Evolutionary conservation across 306 rosid species (phyloP).

Genomic region (Cicer chorassanicum): DNA sequence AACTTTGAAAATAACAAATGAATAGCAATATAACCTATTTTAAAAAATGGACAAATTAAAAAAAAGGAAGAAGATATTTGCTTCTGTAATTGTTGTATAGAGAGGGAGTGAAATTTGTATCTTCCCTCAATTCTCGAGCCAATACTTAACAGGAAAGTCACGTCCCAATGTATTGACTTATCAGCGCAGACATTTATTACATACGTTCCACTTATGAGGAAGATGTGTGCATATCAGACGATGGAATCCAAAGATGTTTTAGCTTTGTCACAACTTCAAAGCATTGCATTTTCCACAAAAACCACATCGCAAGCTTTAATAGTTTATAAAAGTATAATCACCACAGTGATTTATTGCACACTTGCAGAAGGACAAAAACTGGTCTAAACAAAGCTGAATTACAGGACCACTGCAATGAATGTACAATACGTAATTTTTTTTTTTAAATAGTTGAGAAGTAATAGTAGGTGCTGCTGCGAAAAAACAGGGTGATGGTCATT

Average conservation of each 20-base stretch:
- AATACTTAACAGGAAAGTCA: conserved; percentile 39
- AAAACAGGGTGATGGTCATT: neutral
- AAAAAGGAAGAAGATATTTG: neutral
- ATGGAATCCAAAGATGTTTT: conserved; percentile 41
- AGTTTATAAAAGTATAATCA: neutral
- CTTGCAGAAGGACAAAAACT: neutral
- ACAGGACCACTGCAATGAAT: conserved; percentile 17
- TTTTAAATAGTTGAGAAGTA: neutral
- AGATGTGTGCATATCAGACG: conserved; percentile 30
- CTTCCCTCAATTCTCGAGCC: conserved; percentile 18
- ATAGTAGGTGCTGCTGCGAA: neutral
- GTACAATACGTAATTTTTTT: neutral
- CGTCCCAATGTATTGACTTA: conserved; percentile 48
- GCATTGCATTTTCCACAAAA: conserved; percentile 1
- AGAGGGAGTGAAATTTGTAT: neutral
- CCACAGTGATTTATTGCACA: neutral
- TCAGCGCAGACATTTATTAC: conserved; percentile 52
- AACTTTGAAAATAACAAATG: too few relatives aligned
- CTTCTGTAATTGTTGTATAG: neutral
- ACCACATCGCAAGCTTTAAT: neutral
- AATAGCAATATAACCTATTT: too few relatives aligned
- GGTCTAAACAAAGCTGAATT: neutral
- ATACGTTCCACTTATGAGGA: conserved; percentile 16
- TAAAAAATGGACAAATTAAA: too few relatives aligned
- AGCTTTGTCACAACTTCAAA: conserved; percentile 2